These are phyloP conservation scores for Jaltomata sinuosa DNA, from an alignment of 257 asterid genomes.

Conservation along the genomic window DNA sequence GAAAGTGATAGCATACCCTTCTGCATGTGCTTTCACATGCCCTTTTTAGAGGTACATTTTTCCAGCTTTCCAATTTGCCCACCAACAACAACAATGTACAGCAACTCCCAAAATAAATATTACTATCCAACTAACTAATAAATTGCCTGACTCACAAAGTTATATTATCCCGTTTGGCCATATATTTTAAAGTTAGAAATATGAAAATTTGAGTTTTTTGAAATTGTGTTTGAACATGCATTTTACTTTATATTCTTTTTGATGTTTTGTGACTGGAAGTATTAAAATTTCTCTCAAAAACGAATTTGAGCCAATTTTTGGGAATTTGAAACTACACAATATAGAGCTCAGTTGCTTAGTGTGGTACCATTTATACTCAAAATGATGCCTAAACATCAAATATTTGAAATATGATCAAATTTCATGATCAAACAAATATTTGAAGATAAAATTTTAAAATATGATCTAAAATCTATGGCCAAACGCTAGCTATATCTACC, in stretches of 20 bases:
- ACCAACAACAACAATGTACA: neutral
- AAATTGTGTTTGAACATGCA: neutral
- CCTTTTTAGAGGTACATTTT: neutral
- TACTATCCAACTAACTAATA: neutral
- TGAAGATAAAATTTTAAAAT: neutral
- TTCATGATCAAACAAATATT: too few species aligned
- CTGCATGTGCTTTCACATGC: conserved; percentile 4
- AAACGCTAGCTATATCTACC: neutral
- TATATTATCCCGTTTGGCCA: neutral
- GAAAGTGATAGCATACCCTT: neutral
- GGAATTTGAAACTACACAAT: too few species aligned
- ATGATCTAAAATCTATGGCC: neutral
- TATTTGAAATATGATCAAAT: too few species aligned
- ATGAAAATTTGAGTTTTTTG: neutral
- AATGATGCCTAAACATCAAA: too few species aligned
- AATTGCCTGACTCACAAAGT: neutral
- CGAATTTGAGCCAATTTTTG: too few species aligned
- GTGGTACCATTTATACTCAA: too few species aligned
- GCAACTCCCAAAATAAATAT: neutral
- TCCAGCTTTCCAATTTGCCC: neutral
- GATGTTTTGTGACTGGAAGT: too few species aligned
- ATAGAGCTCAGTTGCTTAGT: too few species aligned
- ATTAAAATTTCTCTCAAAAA: too few species aligned
- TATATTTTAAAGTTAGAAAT: neutral
- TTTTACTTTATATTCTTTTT: neutral